These are phyloP conservation scores for Flammula alnicola DNA, from an alignment of 1,284 basidiomycete species.

Conservation along the genomic window DNA sequence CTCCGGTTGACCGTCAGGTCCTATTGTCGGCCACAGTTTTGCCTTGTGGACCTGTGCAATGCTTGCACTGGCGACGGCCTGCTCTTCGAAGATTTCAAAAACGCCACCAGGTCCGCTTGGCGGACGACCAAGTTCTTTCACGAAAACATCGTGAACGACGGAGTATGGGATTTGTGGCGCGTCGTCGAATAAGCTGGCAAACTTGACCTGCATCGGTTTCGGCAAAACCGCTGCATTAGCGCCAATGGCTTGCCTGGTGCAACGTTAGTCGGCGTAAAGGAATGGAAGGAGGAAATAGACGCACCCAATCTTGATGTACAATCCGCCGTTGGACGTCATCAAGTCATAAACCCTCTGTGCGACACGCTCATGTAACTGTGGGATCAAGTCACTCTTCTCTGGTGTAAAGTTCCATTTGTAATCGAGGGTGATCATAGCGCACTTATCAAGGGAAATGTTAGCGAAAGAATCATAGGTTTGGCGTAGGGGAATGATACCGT, in stretches of 20 bases:
- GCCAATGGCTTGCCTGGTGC: slow-evolving; percentile 73
- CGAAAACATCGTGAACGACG: slow-evolving; percentile 72
- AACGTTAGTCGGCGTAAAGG: too few relatives aligned
- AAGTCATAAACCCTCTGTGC: slow-evolving; percentile 78
- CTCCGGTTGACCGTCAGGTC: slow-evolving; percentile 39
- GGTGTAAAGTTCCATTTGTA: slow-evolving; percentile 87
- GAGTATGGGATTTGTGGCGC: slow-evolving; percentile 83
- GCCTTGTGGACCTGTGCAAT: slow-evolving; percentile 91
- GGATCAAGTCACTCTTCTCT: slow-evolving; percentile 69
- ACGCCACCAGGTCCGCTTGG: slow-evolving; percentile 70
- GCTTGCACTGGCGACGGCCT: slow-evolving; percentile 82
- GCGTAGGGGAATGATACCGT: slow-evolving; percentile 6
- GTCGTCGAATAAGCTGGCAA: slow-evolving; percentile 82
- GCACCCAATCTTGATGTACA: slow-evolving; percentile 89
- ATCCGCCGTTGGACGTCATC: slow-evolving; percentile 80
- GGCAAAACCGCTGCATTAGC: slow-evolving; percentile 86
- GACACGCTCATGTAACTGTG: slow-evolving; percentile 80
- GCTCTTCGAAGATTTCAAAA: slow-evolving; percentile 77
- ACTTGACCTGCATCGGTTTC: slow-evolving; percentile 80
- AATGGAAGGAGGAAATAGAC: too few relatives aligned
- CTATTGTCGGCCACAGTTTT: slow-evolving; percentile 51
- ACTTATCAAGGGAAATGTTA: slow-evolving; percentile 44
- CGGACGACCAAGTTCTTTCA: slow-evolving; percentile 68
- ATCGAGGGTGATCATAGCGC: slow-evolving; percentile 69
- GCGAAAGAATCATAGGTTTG: neutral